Conservation (phyloP, 225 moss, liverwort and hornwort genomes). For the Bryum argenteum region DNA sequence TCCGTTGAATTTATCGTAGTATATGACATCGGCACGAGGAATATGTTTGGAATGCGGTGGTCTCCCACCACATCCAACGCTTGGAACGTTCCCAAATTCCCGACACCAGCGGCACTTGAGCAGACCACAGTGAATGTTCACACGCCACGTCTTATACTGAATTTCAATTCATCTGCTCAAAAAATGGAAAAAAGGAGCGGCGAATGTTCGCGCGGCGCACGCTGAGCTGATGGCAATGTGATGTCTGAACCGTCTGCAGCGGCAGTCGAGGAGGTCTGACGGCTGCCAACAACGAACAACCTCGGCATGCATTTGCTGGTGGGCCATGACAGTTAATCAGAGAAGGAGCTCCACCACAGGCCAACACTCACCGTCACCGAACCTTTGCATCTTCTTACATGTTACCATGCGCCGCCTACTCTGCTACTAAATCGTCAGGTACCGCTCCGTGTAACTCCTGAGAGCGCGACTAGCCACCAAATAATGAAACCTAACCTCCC, state of each 20-base stretch:
- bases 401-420: constrained; percentile 20
- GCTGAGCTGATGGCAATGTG: not conserved
- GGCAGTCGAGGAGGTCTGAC: constrained; percentile 22
- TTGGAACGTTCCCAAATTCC: constrained; percentile 21
- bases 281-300: constrained; percentile 27
- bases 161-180: not conserved
- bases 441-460: constrained; percentile 26
- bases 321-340: constrained; percentile 20
- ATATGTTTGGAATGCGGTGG: constrained; percentile 7
- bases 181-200: not conserved
- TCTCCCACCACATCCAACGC: constrained; percentile 7
- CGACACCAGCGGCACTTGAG: constrained; percentile 11
- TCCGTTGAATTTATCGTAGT: not conserved
- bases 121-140: not conserved
- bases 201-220: not conserved
- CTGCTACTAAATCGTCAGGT: not conserved
- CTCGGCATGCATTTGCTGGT: constrained; percentile 18
- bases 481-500: not conserved
- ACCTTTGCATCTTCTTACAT: constrained; percentile 15
- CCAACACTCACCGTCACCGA: constrained; percentile 7
- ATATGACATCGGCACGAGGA: not conserved
- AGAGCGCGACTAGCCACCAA: constrained; percentile 31
- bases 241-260: constrained; percentile 23
- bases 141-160: not conserved
- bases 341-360: constrained; percentile 14